A percentile compares a stretch with the other conserved stretches of the same genome.
phyloP scores from a whole-genome alignment of 2,329 filamentous ascomycete species.

The Stemphylium vesicarium region DNA sequence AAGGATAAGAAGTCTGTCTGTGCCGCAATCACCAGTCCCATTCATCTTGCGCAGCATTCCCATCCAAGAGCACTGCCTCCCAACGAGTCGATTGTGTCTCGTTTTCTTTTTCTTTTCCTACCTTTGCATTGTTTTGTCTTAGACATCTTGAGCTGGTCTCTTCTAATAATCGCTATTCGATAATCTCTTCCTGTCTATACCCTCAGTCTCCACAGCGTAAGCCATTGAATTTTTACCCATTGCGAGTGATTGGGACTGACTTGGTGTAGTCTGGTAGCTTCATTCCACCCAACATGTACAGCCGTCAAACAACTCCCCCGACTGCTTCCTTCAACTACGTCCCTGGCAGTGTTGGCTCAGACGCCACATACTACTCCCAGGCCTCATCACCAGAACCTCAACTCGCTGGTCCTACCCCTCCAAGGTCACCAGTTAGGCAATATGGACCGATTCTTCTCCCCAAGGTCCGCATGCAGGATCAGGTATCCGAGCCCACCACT shows the following conservation, averaged over 20 bases:
- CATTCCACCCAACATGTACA: constrained; percentile 47
- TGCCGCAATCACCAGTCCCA: constrained; percentile 42
- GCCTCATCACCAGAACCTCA: constrained; percentile 72
- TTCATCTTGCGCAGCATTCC: constrained; percentile 30
- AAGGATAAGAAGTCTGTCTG: constrained; percentile 48
- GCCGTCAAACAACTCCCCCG: constrained; percentile 55
- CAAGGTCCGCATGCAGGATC: constrained; percentile 86
- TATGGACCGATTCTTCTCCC: constrained; percentile 82
- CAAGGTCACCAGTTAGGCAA: constrained; percentile 73
- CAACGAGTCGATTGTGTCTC: constrained; percentile 50
- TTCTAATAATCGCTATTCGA: constrained; percentile 45
- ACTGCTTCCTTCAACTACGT: constrained; percentile 46
- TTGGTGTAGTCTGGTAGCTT: constrained; percentile 46
- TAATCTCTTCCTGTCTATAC: constrained; percentile 43
- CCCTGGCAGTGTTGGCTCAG: constrained; percentile 55
- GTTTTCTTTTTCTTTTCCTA: constrained; percentile 32
- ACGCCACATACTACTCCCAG: constrained; percentile 67
- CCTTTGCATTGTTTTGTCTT: constrained; percentile 47
- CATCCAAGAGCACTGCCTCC: constrained; percentile 36
- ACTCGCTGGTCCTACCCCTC: constrained; percentile 73
- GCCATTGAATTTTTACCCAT: constrained; percentile 24
- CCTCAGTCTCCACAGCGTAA: constrained; percentile 39
- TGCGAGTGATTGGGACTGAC: constrained; percentile 19
- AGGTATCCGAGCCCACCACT: constrained; percentile 69
- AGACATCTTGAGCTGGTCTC: constrained; percentile 55